Base-by-base conservation (phyloP, 495 filamentous ascomycete genomes). In the Penicillium waksmanii region DNA sequence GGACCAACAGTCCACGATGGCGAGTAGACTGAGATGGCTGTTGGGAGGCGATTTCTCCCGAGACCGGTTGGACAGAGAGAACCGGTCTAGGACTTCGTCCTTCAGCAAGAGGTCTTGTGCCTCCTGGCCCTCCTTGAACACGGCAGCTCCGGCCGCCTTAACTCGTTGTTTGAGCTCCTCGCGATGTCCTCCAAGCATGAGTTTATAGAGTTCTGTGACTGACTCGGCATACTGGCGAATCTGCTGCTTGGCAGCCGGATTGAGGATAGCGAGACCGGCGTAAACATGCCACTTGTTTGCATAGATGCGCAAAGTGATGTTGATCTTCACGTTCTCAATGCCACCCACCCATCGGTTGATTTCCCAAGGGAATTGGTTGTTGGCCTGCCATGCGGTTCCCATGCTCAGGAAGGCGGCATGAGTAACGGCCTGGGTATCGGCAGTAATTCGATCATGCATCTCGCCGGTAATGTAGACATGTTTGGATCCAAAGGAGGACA, bases 281-380 rank as follows among this genome's bases (percentile, higher is more conserved):
- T 98, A 98, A 55, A 98, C 95, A 74, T 98, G 95, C 95, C 95
- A 98, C 73, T 97, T 98, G 73, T 96, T 96, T 57, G 89, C 87
- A 77, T 97, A 98, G 73, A 98, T 98, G 65, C 95, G 91, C 60
- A 98, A 76, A 40, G 92, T 98, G 60, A 97, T 85, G 74, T 98
- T 98, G 75, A 97, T 97, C 78, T 98, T 98, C 69, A 98, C 92
- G 74, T 98, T 98, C 77, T 98, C 95, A 69, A 98, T 97, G 23
- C 96, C 95, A 52, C 95, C 94, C 3, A 96, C 83, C 78, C 97
- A 98, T 57, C 94, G 91, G 7, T 86, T 84, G 47, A 90, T 86
- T 63, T 98, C 95, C 95, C 95, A 98, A 2, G 95, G 95, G 66
- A 97, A 98, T 66, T 97, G 92, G 33, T 87, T 78, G 71, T 92